A percentile compares a stretch with the other conserved stretches of the same genome.
These are phyloP conservation scores for Naumovozyma dairenensis DNA, from an alignment of 805 yeast species.

Conservation along the genomic window DNA sequence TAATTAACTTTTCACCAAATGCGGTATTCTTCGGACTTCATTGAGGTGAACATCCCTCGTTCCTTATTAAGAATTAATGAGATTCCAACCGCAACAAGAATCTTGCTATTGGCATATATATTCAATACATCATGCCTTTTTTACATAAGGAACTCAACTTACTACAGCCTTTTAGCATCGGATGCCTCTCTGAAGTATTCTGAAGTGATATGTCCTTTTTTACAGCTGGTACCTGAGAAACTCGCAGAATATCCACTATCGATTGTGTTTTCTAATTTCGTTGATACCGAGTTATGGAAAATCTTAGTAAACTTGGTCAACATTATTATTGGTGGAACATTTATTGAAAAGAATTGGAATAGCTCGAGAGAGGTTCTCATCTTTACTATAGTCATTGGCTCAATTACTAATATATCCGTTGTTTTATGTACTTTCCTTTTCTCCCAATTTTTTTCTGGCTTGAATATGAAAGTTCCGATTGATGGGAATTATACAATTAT, in stretches of 20 bases:
- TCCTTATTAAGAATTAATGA: conserved; percentile 11
- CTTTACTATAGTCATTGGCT: conserved; percentile 40
- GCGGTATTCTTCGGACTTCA: conserved; percentile 10
- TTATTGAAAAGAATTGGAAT: conserved; percentile 61
- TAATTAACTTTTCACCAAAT: conserved; percentile 3
- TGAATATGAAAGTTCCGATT: conserved; percentile 34
- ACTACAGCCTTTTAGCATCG: conserved; percentile 13
- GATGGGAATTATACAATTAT: conserved; percentile 48
- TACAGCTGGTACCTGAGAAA: conserved; percentile 56
- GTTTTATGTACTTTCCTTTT: conserved; percentile 15
- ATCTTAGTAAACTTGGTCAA: conserved; percentile 39
- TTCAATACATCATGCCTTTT: conserved; percentile 35
- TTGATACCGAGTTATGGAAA: conserved; percentile 43
- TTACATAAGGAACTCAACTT: conserved; percentile 33
- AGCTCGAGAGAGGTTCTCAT: conserved; percentile 37
- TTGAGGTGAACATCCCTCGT: conserved; percentile 18
- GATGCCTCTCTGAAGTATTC: conserved; percentile 4
- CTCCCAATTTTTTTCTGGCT: conserved; percentile 20
- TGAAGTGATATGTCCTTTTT: conserved; percentile 40
- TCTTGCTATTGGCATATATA: conserved; percentile 33
- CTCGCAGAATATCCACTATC: conserved; percentile 57
- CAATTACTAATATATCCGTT: conserved; percentile 45
- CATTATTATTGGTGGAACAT: conserved; percentile 49
- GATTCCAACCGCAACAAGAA: conserved; percentile 41
- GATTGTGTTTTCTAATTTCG: conserved; percentile 49